Conservation (phyloP, 2,329 filamentous ascomycete species). For the Fusarium penzigii region DNA sequence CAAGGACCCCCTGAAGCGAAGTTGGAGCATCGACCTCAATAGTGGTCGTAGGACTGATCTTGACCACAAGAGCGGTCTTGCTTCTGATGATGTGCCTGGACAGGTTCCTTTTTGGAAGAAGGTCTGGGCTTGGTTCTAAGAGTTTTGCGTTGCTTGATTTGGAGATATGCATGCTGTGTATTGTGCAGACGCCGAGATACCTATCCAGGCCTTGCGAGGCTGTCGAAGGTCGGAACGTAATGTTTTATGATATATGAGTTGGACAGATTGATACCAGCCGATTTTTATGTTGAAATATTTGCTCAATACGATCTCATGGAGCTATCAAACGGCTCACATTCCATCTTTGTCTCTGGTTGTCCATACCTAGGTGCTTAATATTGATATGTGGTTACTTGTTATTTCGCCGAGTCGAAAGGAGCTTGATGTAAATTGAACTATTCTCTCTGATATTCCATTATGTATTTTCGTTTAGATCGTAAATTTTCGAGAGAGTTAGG, state of each 20-base stretch:
- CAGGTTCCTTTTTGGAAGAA: conserved; percentile 45
- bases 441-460: too few species aligned
- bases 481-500: too few species aligned
- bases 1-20: conserved; percentile 52
- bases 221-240: neutral
- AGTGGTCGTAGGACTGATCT: conserved; percentile 57
- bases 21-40: conserved; percentile 57
- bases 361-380: too few species aligned
- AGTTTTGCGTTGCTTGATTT: neutral
- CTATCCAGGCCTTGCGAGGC: neutral
- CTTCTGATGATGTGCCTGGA: conserved; percentile 31
- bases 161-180: neutral
- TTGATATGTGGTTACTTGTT: too few species aligned
- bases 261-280: neutral
- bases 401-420: too few species aligned
- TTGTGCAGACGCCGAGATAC: neutral
- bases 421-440: too few species aligned
- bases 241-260: neutral
- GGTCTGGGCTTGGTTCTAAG: conserved; percentile 44
- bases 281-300: neutral
- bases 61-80: conserved; percentile 43
- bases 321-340: too few species aligned
- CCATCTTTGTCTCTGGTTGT: too few species aligned
- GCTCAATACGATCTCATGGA: too few species aligned
- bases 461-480: too few species aligned